Base-by-base conservation (phyloP, 805 yeast genomes). In the Groenewaldozyma salmanticensis region DNA sequence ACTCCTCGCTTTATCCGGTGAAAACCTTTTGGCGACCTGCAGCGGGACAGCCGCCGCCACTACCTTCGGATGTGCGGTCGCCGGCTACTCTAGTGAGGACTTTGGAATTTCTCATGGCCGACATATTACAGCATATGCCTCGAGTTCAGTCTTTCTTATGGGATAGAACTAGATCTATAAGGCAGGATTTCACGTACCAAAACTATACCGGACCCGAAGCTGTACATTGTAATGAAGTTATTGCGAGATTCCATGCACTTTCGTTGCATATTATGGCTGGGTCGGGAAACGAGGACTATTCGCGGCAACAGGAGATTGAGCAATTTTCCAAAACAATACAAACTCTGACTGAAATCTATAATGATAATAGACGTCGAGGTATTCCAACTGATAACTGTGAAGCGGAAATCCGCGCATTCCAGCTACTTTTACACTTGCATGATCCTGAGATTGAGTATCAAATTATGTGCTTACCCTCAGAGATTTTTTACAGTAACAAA, bases 41-140 rank as follows among this genome's bases (percentile, higher is more conserved):
- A 15, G 96, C 97, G 0, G 98, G 97, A 4, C 96, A 92, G 52
- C 95, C 96, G 1, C 97, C 96, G 1, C 94, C 97, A 2, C 65
- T 92, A 43, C 99, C 98, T 0, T 86, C 96, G 1, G 98, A 92
- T 58, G 99, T 92, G 3, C 70, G 99, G 46, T 95, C 98, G 1
- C 98, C 99, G 0, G 72, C 71, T 41, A 67, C 88, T 1, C 62
- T 92, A 33, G 71, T 70, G 9, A 53, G 67, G 27, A 79, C 96
- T 0, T 62, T 92, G 45, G 70, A 81, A 44, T 85, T 84, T 57
- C 68, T 92, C 27, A 72, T 85, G 5, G 76, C 76, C 16, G 70
- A 75, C 32, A 60, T 81, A 1, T 59, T 90, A 11, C 73, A 74
- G 0, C 67, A 74, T 31, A 64, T 90, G 19, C 96, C 97, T 0